These are phyloP conservation scores for Cinnamomum chago DNA, from an alignment of 164 flowering plant genomes.

Conservation along the genomic window DNA sequence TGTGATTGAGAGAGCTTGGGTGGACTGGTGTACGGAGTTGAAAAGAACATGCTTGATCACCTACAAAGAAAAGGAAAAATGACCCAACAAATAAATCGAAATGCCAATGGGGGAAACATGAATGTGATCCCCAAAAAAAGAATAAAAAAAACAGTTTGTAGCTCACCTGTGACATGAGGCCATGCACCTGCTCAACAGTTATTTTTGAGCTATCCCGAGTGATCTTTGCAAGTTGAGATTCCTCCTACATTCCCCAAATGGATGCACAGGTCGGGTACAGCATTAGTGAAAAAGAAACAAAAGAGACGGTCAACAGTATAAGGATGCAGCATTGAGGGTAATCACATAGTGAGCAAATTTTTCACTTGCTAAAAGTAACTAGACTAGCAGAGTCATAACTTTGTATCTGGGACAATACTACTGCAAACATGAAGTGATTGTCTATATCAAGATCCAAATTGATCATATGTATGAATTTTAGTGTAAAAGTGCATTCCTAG, in stretches of 20 bases:
- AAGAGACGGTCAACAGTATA: neutral
- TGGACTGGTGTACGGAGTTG: slow-evolving; percentile 75
- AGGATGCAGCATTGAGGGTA: no score
- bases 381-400: no score
- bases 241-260: slow-evolving; percentile 46
- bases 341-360: no score
- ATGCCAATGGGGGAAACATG: neutral
- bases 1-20: slow-evolving; percentile 17
- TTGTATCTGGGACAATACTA: no score
- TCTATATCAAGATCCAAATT: no score
- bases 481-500: no score
- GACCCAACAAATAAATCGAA: neutral
- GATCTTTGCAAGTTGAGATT: slow-evolving; percentile 90
- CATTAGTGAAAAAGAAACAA: neutral
- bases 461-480: no score
- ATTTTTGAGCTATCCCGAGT: slow-evolving; percentile 97
- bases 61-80: slow-evolving; percentile 29
- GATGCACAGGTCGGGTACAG: neutral
- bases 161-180: slow-evolving; percentile 95
- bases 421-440: no score
- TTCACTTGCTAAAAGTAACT: no score
- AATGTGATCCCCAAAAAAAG: neutral
- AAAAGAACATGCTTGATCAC: slow-evolving; percentile 94
- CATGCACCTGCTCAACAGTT: slow-evolving; percentile 98
- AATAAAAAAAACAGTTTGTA: neutral